Evolutionary conservation across 192 early-diverging fungal genomes (phyloP).

Genomic region (Linnemannia exigua): DNA sequence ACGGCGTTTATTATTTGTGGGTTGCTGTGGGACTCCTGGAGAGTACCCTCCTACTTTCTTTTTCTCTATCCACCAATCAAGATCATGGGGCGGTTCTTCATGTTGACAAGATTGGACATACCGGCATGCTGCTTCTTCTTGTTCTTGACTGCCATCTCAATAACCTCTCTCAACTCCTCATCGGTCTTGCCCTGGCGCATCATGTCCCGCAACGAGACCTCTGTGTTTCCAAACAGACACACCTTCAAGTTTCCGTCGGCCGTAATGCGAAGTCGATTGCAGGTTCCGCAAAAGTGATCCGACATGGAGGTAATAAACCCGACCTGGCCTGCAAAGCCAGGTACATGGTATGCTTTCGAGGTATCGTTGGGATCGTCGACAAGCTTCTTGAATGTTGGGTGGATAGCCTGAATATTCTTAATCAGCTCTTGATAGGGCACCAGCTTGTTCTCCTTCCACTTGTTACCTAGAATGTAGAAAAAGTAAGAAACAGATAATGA

Average conservation of each 20-base stretch:
- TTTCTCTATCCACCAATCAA: slow-evolving; percentile 86
- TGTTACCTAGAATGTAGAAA: slow-evolving; percentile 72
- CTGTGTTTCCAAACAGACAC: slow-evolving; percentile 94
- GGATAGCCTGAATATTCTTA: slow-evolving; percentile 64
- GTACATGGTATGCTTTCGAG: slow-evolving; percentile 83
- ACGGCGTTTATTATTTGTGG: background rate
- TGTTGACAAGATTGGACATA: slow-evolving; percentile 83
- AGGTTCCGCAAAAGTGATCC: slow-evolving; percentile 96
- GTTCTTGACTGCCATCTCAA: slow-evolving; percentile 84
- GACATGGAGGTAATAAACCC: slow-evolving; percentile 99
- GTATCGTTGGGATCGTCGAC: slow-evolving; percentile 89
- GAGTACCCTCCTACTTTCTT: no score
- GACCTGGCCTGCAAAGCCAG: slow-evolving; percentile 88
- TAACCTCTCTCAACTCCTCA: slow-evolving; percentile 76
- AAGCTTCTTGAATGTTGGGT: slow-evolving; percentile 74
- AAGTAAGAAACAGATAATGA: background rate
- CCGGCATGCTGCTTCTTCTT: slow-evolving; percentile 98
- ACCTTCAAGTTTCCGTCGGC: slow-evolving; percentile 96
- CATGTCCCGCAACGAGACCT: slow-evolving; percentile 88
- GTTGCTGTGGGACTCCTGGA: background rate
- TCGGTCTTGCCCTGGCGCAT: slow-evolving; percentile 76
- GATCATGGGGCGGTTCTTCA: slow-evolving; percentile 96
- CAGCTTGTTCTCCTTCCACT: slow-evolving; percentile 88
- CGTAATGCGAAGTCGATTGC: slow-evolving; percentile 92
- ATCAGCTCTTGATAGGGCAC: slow-evolving; percentile 89